These are phyloP conservation scores for Thuja plicata DNA, from an alignment of 83 land plant genomes.

Conservation along the genomic window DNA sequence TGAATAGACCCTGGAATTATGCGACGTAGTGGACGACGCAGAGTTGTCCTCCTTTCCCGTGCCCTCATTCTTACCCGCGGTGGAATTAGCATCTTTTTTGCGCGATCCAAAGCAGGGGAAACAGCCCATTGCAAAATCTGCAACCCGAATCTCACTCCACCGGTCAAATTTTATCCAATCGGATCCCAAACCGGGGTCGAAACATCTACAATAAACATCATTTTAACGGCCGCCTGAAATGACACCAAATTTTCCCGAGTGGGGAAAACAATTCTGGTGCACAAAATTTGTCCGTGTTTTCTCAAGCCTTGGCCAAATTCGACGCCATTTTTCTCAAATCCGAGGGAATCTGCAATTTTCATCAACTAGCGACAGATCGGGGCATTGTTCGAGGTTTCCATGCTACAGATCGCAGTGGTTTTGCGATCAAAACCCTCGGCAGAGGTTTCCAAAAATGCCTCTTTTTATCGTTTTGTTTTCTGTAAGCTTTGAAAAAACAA, in stretches of 20 bases:
- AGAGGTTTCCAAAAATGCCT: background rate
- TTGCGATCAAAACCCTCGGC: slow-evolving; percentile 1
- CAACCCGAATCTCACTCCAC: background rate
- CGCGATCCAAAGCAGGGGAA: slow-evolving; percentile 16
- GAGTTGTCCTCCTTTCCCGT: background rate
- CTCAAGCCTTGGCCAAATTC: background rate
- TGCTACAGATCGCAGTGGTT: background rate
- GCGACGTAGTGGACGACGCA: background rate
- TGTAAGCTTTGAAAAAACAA: background rate
- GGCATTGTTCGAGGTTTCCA: background rate
- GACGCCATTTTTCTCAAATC: background rate
- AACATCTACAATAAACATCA: background rate
- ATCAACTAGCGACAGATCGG: background rate
- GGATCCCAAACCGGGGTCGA: background rate
- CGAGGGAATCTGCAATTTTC: background rate
- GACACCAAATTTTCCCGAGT: background rate
- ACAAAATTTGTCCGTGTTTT: background rate
- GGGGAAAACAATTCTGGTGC: background rate
- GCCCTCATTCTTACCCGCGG: background rate
- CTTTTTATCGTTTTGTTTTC: background rate
- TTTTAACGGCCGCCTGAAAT: background rate
- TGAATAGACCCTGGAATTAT: slow-evolving; percentile 1
- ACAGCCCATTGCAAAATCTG: slow-evolving; percentile 13
- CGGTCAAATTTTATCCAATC: background rate
- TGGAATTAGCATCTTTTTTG: background rate